These are phyloP conservation scores for Phoma sp. DNA, from an alignment of 2,329 filamentous ascomycete genomes.

Conservation along the genomic window DNA sequence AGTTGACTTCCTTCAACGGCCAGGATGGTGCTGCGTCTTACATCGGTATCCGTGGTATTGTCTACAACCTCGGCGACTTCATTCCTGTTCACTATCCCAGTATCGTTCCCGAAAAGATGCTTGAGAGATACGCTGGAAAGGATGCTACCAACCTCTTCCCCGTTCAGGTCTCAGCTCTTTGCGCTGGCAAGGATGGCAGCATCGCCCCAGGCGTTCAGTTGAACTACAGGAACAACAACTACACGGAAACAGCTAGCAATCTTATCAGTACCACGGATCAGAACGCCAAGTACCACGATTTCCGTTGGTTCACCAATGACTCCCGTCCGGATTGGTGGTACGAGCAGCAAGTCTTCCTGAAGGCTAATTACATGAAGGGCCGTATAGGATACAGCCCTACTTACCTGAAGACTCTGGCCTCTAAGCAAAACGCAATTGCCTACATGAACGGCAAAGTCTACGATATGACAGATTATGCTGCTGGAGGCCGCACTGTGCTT, in stretches of 20 bases:
- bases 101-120: constrained; percentile 63
- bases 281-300: constrained; percentile 89
- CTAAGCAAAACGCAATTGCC: constrained; percentile 71
- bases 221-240: constrained; percentile 80
- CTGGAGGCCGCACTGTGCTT: constrained; percentile 72
- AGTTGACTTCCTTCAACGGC: constrained; percentile 77
- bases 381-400: constrained; percentile 80
- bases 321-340: constrained; percentile 89
- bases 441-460: constrained; percentile 83
- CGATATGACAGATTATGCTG: constrained; percentile 83
- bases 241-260: constrained; percentile 66
- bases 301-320: constrained; percentile 82
- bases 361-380: constrained; percentile 82
- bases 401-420: constrained; percentile 75
- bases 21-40: constrained; percentile 70
- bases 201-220: constrained; percentile 77
- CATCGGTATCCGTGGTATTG: constrained; percentile 83
- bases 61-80: constrained; percentile 81
- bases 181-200: constrained; percentile 74
- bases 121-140: constrained; percentile 82
- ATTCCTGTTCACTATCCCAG: constrained; percentile 79
- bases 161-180: constrained; percentile 90
- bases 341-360: constrained; percentile 82
- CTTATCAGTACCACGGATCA: constrained; percentile 70
- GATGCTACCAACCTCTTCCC: constrained; percentile 93